Base-by-base conservation (phyloP, 345 rosid genomes). In the Lumnitzera littorea region DNA sequence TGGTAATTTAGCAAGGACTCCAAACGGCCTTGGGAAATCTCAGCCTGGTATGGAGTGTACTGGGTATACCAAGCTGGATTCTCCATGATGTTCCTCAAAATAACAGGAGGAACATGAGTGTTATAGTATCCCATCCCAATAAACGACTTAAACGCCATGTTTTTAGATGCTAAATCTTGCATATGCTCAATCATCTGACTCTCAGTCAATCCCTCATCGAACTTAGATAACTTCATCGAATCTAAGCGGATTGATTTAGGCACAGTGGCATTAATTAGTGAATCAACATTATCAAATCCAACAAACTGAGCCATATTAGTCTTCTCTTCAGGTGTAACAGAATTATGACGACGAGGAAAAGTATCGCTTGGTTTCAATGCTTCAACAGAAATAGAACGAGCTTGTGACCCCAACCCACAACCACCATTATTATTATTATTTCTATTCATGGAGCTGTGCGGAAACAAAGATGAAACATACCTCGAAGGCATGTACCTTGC, bases 11-110 rank as follows among this genome's bases (percentile, higher is more conserved):
- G 92, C 76, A 91, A 63, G 17, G 95, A 86, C 75, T 94, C 97
- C 57, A 94, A 83, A 12, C 99, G 71, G 2, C 99, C 99, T 58
- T 94, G 96, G 31, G 96, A 83, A 62, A 94, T 83, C 92, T 94
- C 99, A 23, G 99, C 97, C 65, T 91, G 99, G 65, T 94, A 94
- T 13, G 97, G 99, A 8, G 99, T 94, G 74, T 94, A 90, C 49
- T 94, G 99, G 46, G 96, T 94, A 57, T 94, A 94, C 99, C 99
- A 94, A 66, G 86, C 99, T 2, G 97, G 96, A 79, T 94, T 94
- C 84, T 94, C 97, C 89, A 88, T 74, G 41, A 91, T 84, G 57
- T 94, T 94, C 72, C 97, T 86, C 77, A 94, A 70, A 73, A 94
- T 94, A 60, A 94, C 99, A 36, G 97, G 82, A 1, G 99, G 97